Conservation (phyloP, 208 protist genomes). For the Leishmania turanica region DNA sequence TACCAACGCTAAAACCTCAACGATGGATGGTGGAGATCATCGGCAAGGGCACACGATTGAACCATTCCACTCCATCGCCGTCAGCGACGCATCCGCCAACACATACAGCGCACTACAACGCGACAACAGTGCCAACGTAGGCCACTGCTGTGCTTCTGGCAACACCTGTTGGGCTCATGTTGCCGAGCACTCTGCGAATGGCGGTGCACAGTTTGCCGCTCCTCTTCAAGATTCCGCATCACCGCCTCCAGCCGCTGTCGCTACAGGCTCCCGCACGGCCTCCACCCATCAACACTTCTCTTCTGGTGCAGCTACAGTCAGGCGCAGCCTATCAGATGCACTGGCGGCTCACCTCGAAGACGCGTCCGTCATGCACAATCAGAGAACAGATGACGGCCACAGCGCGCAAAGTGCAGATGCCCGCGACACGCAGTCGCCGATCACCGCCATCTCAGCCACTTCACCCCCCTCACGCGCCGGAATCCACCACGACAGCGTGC, state of each 20-base stretch:
- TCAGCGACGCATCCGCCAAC: background rate
- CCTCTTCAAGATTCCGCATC: background rate
- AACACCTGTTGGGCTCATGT: background rate
- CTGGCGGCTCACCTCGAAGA: background rate
- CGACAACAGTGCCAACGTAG: background rate
- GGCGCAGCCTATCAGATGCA: background rate
- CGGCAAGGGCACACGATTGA: background rate
- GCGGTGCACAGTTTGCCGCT: background rate
- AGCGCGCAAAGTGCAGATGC: background rate
- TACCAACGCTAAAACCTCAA: background rate
- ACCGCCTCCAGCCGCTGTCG: too few relatives aligned
- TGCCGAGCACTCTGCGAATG: background rate
- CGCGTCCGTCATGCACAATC: background rate
- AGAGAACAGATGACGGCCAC: background rate
- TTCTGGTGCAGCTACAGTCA: too few relatives aligned
- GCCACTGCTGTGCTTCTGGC: too few relatives aligned
- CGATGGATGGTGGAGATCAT: background rate
- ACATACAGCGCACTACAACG: background rate
- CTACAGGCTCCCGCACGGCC: background rate
- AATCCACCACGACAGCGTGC: background rate
- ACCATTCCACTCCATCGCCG: background rate
- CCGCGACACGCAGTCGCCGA: background rate
- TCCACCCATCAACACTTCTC: background rate
- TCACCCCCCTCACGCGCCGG: background rate
- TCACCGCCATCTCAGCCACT: background rate